A percentile compares a stretch with the other conserved stretches of the same genome.
Conservation (phyloP, 1,284 basidiomycete species). For the Moesziomyces parantarcticus region DNA sequence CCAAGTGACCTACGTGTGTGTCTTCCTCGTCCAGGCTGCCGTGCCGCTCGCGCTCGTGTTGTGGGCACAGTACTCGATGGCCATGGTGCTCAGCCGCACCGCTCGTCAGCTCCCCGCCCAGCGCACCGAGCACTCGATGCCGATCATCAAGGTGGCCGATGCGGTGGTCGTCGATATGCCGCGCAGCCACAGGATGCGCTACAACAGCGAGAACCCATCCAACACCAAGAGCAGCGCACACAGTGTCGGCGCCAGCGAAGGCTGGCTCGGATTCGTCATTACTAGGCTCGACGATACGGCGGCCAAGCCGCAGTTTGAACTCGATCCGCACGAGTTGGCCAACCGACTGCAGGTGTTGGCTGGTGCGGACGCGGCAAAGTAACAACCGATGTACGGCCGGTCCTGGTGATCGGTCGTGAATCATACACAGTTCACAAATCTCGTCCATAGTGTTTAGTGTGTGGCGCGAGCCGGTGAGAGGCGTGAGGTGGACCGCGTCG, state of each 20-base stretch:
- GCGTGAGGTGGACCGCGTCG: no score
- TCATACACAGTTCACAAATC: neutral
- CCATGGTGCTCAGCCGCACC: constrained; percentile 28
- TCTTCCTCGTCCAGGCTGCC: constrained; percentile 55
- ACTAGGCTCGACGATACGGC: constrained; percentile 22
- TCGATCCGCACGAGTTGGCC: constrained; percentile 31
- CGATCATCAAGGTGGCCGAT: constrained; percentile 7
- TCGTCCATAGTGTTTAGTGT: no score
- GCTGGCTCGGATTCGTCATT: constrained; percentile 41
- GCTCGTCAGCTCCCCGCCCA: constrained; percentile 16
- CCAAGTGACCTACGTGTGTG: constrained; percentile 45
- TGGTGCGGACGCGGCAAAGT: no score
- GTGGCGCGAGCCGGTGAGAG: no score
- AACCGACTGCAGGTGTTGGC: constrained; percentile 22
- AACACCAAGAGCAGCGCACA: constrained; percentile 6
- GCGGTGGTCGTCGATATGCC: neutral
- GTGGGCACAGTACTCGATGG: constrained; percentile 49
- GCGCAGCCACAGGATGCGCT: constrained; percentile 17
- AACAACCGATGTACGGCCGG: neutral
- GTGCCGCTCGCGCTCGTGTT: constrained; percentile 38
- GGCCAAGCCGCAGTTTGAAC: constrained; percentile 11
- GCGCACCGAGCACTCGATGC: neutral
- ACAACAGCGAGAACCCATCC: constrained; percentile 30
- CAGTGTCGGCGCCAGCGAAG: constrained; percentile 7
- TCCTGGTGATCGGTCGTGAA: constrained; percentile 11